A percentile compares a stretch with the other conserved stretches of the same genome.
These are phyloP conservation scores for Talaromyces verruculosus DNA, from an alignment of 2,329 filamentous ascomycete genomes.

Conservation along the genomic window DNA sequence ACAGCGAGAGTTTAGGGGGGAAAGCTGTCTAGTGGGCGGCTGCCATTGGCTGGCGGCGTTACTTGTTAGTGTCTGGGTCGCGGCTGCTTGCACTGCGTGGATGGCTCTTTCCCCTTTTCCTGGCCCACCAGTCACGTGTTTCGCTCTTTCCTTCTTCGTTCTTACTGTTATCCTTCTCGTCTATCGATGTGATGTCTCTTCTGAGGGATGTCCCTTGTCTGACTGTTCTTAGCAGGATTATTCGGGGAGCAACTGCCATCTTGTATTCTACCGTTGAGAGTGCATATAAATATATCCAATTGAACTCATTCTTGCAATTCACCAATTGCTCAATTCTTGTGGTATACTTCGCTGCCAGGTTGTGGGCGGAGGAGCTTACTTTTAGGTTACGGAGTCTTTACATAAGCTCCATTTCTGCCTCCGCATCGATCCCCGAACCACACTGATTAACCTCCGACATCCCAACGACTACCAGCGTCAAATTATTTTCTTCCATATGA, in stretches of 20 bases:
- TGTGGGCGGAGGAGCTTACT: not conserved
- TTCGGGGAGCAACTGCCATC: not conserved
- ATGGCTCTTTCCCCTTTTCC: slow-evolving; percentile 17
- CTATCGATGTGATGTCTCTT: too few species aligned
- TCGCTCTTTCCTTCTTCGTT: not conserved
- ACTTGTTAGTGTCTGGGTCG: slow-evolving; percentile 13
- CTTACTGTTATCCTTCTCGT: too few species aligned
- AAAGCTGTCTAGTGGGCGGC: slow-evolving; percentile 15
- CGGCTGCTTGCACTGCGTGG: slow-evolving; percentile 19
- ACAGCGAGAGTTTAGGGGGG: slow-evolving; percentile 22
- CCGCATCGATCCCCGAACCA: not conserved
- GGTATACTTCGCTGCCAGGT: too few species aligned
- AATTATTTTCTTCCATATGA: not conserved
- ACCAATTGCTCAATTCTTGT: not conserved
- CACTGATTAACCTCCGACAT: not conserved
- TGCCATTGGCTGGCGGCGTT: slow-evolving; percentile 2
- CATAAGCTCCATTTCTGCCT: slow-evolving; percentile 4
- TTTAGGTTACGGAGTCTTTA: slow-evolving; percentile 12
- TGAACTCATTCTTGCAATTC: not conserved
- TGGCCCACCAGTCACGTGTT: slow-evolving; percentile 17
- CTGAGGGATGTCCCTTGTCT: not conserved
- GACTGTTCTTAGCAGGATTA: not conserved
- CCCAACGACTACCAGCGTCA: not conserved
- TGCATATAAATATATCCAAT: not conserved
- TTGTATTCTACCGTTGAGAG: not conserved